Evolutionary conservation across 140 eudicot genomes (phyloP).

Genomic region (Erigeron philadelphicus): DNA sequence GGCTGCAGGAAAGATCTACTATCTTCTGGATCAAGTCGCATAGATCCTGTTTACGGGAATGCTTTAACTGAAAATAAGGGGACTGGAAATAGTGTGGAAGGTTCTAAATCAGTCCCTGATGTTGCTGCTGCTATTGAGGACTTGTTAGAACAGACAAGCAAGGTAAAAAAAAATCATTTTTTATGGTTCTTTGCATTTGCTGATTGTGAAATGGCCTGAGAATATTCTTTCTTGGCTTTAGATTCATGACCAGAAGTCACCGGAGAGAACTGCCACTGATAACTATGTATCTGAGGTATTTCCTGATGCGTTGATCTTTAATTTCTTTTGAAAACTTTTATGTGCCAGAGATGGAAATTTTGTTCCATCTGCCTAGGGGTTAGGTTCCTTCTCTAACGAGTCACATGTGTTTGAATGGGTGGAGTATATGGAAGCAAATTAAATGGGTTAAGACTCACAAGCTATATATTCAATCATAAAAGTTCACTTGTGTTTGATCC

Average conservation of each 20-base stretch:
- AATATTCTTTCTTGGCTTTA: slow-evolving; percentile 25
- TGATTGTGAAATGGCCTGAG: slow-evolving; percentile 15
- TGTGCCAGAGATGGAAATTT: slow-evolving; percentile 4
- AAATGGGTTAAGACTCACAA: background rate
- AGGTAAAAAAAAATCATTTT: slow-evolving; percentile 39
- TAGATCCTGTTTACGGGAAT: slow-evolving; percentile 21
- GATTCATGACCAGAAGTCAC: slow-evolving; percentile 68
- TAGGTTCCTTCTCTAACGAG: background rate
- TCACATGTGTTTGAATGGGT: background rate
- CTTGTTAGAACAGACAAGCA: slow-evolving; percentile 85
- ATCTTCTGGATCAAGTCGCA: slow-evolving; percentile 19
- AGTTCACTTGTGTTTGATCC: too few species aligned
- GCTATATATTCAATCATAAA: background rate
- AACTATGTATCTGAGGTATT: slow-evolving; percentile 48
- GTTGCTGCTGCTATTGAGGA: slow-evolving; percentile 93
- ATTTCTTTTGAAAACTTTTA: background rate
- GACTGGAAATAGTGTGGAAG: slow-evolving; percentile 29
- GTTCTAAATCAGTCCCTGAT: slow-evolving; percentile 58
- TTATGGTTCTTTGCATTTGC: slow-evolving; percentile 14
- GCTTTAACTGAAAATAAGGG: slow-evolving; percentile 19
- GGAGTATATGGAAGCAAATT: background rate
- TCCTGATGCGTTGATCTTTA: slow-evolving; percentile 2
- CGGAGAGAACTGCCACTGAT: slow-evolving; percentile 41
- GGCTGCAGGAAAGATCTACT: slow-evolving; percentile 18
- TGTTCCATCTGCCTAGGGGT: background rate